These are phyloP conservation scores for Zangia roseola DNA, from an alignment of 768 basidiomycete species.

Conservation along the genomic window DNA sequence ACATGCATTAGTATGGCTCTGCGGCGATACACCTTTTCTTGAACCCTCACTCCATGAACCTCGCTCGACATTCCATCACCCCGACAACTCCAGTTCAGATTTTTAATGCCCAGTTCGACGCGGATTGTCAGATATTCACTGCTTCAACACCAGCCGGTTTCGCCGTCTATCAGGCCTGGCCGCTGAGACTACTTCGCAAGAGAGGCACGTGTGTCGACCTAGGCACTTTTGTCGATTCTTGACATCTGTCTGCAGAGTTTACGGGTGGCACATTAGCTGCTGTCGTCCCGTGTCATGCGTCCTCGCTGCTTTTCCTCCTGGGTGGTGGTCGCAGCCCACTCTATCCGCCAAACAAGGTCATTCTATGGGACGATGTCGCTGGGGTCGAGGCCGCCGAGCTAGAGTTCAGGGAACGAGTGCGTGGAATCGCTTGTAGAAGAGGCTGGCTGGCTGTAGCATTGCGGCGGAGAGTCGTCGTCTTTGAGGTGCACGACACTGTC, in stretches of 20 bases:
- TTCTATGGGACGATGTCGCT: conserved; percentile 82
- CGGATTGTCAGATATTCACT: conserved; percentile 81
- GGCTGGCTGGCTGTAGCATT: conserved; percentile 85
- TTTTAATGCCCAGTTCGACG: conserved; percentile 75
- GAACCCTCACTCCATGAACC: conserved; percentile 61
- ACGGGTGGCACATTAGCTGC: conserved; percentile 76
- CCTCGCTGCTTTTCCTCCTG: conserved; percentile 81
- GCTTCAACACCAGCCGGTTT: conserved; percentile 78
- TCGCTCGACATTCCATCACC: conserved; percentile 81
- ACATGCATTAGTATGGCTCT: conserved; percentile 19
- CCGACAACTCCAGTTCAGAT: conserved; percentile 73
- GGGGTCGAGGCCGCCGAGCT: conserved; percentile 83
- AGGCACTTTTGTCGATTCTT: conserved; percentile 7
- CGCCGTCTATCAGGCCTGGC: conserved; percentile 76
- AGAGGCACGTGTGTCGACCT: conserved; percentile 53
- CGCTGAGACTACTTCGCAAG: conserved; percentile 75
- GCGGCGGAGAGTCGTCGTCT: conserved; percentile 75
- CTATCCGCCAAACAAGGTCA: conserved; percentile 90
- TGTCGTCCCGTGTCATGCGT: conserved; percentile 75
- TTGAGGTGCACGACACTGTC: conserved; percentile 63
- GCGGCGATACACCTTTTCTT: conserved; percentile 12
- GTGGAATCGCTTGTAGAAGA: conserved; percentile 75
- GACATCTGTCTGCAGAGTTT: conserved; percentile 51
- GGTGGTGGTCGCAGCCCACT: conserved; percentile 87
- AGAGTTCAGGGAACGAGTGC: conserved; percentile 83